These are phyloP conservation scores for Elaeis guineensis DNA, from an alignment of 176 grass and related monocot species.

Conservation along the genomic window DNA sequence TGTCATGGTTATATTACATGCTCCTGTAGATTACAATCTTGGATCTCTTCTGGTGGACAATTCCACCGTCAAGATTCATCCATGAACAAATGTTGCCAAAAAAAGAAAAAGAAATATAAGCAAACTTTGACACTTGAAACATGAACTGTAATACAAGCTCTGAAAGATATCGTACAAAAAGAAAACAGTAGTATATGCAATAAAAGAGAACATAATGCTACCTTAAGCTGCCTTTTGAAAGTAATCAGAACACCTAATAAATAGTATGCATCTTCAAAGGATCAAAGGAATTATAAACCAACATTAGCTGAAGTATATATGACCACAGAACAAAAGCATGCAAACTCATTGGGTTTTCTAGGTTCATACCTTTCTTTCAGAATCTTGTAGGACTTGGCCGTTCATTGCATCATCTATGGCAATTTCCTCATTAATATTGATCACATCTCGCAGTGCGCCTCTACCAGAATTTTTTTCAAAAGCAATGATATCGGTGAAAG, in stretches of 20 bases:
- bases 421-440: slow-evolving; percentile 95
- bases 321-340: not conserved
- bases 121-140: too few species aligned
- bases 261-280: not conserved
- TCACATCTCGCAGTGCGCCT: slow-evolving; percentile 58
- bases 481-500: slow-evolving; percentile 61
- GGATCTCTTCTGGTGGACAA: too few species aligned
- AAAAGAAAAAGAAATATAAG: too few species aligned
- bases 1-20: too few species aligned
- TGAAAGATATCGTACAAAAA: too few species aligned
- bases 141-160: too few species aligned
- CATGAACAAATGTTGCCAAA: too few species aligned
- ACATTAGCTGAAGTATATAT: not conserved
- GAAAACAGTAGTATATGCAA: too few species aligned
- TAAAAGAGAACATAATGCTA: too few species aligned
- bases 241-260: not conserved
- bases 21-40: too few species aligned
- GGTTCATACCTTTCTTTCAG: slow-evolving; percentile 52
- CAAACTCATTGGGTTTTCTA: not conserved
- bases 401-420: slow-evolving; percentile 58
- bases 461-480: slow-evolving; percentile 53
- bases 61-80: too few species aligned
- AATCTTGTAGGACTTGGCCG: slow-evolving; percentile 59
- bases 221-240: too few species aligned
- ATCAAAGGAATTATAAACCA: not conserved